A percentile compares a stretch with the other conserved stretches of the same genome.
phyloP scores from a whole-genome alignment of 345 rosid species.

The Combretum micranthum region DNA sequence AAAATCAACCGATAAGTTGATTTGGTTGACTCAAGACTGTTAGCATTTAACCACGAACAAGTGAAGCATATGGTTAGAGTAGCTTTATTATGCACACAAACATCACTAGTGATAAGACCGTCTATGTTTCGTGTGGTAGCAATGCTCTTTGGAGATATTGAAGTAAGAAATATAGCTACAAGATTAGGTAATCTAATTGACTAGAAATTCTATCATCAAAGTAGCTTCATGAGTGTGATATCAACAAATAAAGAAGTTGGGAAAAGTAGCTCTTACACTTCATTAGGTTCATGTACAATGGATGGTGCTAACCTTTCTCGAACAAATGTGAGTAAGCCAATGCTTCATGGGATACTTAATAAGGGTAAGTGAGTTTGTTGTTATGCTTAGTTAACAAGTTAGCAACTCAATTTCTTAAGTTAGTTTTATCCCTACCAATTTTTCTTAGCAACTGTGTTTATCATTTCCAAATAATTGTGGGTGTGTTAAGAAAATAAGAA shows the following conservation, averaged over 20 bases:
- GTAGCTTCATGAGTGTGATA: conserved; percentile 16
- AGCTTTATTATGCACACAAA: conserved; percentile 57
- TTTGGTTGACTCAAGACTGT: conserved; percentile 32
- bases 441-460: too few species aligned
- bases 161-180: conserved; percentile 29
- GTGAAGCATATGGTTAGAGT: conserved; percentile 38
- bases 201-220: conserved; percentile 42
- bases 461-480: too few species aligned
- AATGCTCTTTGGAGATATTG: conserved; percentile 61
- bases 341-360: too few species aligned
- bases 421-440: too few species aligned
- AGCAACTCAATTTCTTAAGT: too few species aligned
- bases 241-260: not conserved
- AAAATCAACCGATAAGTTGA: conserved; percentile 33
- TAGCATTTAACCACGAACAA: conserved; percentile 34
- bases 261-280: too few species aligned
- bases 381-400: too few species aligned
- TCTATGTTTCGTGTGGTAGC: conserved; percentile 58
- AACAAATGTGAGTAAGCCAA: too few species aligned
- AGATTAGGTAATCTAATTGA: conserved; percentile 52
- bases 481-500: too few species aligned
- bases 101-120: conserved; percentile 45
- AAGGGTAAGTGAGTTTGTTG: too few species aligned
- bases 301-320: too few species aligned
- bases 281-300: too few species aligned